Percentiles rank a stretch among this genome's conserved stretches.
Conservation (phyloP, 2,329 filamentous ascomycete species). For the Fusarium gaditjirri region DNA sequence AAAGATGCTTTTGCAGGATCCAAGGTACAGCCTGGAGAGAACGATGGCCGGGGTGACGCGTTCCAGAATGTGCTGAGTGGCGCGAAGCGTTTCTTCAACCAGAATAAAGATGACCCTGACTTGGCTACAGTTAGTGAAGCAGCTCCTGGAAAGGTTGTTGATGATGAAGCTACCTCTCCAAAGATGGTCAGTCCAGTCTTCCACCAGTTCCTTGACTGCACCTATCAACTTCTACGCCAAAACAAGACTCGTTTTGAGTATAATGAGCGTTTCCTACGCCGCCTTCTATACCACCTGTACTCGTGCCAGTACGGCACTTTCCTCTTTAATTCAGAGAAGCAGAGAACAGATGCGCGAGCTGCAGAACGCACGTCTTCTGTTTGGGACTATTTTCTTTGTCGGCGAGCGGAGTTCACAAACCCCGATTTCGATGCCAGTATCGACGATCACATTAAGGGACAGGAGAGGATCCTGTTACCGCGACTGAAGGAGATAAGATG, state of each 20-base stretch:
- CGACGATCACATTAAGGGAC: slow-evolving; percentile 82
- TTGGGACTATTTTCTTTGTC: slow-evolving; percentile 93
- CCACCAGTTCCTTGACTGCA: slow-evolving; percentile 95
- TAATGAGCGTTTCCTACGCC: slow-evolving; percentile 90
- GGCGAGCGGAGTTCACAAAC: slow-evolving; percentile 84
- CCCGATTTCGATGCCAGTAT: slow-evolving; percentile 77
- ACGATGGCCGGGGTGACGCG: slow-evolving; percentile 73
- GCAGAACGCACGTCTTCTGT: slow-evolving; percentile 83
- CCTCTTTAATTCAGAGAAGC: slow-evolving; percentile 92
- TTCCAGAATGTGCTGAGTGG: slow-evolving; percentile 89
- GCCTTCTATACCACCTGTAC: slow-evolving; percentile 92
- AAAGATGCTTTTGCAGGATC: slow-evolving; percentile 78
- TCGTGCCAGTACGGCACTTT: slow-evolving; percentile 98
- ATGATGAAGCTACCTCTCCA: slow-evolving; percentile 78
- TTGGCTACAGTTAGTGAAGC: slow-evolving; percentile 62
- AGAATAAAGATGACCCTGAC: slow-evolving; percentile 71
- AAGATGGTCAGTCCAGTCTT: slow-evolving; percentile 96
- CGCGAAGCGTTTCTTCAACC: slow-evolving; percentile 89
- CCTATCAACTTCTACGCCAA: slow-evolving; percentile 89
- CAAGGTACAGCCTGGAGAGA: slow-evolving; percentile 70
- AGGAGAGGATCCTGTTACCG: slow-evolving; percentile 87
- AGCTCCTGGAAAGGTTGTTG: slow-evolving; percentile 54
- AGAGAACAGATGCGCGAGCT: slow-evolving; percentile 77
- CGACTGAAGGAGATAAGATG: slow-evolving; percentile 82
- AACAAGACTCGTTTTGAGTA: slow-evolving; percentile 92